Percentiles rank a stretch among this genome's conserved stretches.
phyloP scores from a whole-genome alignment of 1,284 basidiomycete genomes.

The Cystobasidium pallidum region DNA sequence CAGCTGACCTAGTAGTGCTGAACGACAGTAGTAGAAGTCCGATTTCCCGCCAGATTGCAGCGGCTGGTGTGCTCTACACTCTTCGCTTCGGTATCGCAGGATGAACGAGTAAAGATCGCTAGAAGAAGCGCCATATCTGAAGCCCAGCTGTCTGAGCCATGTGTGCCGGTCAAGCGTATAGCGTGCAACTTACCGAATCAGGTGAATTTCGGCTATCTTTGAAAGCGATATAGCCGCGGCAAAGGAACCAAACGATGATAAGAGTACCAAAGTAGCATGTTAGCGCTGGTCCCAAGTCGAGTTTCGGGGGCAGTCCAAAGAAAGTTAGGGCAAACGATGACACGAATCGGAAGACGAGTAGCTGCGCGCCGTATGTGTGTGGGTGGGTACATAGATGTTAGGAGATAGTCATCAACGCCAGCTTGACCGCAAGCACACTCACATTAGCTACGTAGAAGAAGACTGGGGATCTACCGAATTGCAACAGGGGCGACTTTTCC shows the following conservation, averaged over 20 bases:
- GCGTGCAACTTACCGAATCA: slow-evolving; percentile 40
- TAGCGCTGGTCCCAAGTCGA: slow-evolving; percentile 30
- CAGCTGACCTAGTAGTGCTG: no score
- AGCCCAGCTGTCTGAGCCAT: not conserved
- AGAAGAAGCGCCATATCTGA: slow-evolving; percentile 44
- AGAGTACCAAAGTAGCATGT: slow-evolving; percentile 41
- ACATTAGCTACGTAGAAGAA: slow-evolving; percentile 44
- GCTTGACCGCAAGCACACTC: not conserved
- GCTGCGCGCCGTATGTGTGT: slow-evolving; percentile 1
- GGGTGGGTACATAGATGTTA: no score
- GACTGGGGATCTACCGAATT: slow-evolving; percentile 37
- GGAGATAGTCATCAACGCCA: not conserved
- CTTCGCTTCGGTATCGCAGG: no score
- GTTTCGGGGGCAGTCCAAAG: slow-evolving; percentile 38
- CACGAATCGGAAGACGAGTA: slow-evolving; percentile 43
- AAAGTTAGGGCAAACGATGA: slow-evolving; percentile 35
- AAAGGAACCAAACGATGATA: slow-evolving; percentile 40
- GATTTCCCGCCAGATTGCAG: no score
- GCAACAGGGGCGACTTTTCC: slow-evolving; percentile 31
- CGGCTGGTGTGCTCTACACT: no score
- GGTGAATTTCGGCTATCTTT: slow-evolving; percentile 41
- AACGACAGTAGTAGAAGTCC: no score
- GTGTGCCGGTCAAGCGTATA: not conserved
- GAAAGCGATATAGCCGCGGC: slow-evolving; percentile 31
- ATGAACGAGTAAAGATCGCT: not conserved